Conservation (phyloP, 148 eudicot genomes). For the Cornus suecica region DNA sequence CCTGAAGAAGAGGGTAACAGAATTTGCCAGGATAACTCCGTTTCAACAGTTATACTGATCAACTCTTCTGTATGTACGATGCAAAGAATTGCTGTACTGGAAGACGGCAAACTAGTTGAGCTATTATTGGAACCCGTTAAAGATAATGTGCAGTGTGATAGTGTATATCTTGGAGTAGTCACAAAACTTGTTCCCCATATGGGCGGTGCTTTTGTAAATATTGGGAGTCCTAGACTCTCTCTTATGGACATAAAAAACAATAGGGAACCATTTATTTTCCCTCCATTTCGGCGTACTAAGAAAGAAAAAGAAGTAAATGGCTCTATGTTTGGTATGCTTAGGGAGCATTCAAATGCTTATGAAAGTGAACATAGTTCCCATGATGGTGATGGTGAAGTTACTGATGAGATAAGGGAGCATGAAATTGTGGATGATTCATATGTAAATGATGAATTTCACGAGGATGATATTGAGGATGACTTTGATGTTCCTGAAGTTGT, state of each 20-base stretch:
- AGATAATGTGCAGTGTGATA: constrained; percentile 80
- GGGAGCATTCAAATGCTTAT: constrained; percentile 27
- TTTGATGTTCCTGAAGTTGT: constrained; percentile 34
- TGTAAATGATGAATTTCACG: constrained; percentile 51
- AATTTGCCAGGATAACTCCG: constrained; percentile 32
- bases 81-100: constrained; percentile 96
- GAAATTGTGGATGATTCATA: constrained; percentile 41
- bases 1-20: constrained; percentile 39
- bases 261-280: constrained; percentile 73
- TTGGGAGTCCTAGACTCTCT: constrained; percentile 68
- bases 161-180: constrained; percentile 81
- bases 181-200: constrained; percentile 83
- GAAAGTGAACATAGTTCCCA: constrained; percentile 30
- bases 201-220: constrained; percentile 97
- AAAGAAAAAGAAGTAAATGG: constrained; percentile 44
- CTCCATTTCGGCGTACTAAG: constrained; percentile 36
- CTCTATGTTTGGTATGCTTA: constrained; percentile 26
- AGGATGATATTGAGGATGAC: constrained; percentile 45
- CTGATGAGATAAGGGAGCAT: constrained; percentile 50
- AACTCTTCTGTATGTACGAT: constrained; percentile 89
- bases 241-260: constrained; percentile 69
- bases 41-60: constrained; percentile 71
- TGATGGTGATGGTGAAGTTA: constrained; percentile 38
- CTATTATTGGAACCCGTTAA: constrained; percentile 85
- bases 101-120: constrained; percentile 83